A percentile compares a stretch with the other conserved stretches of the same genome.
phyloP scores from a whole-genome alignment of 495 filamentous ascomycete genomes.

The Chaetomium cochliodes region DNA sequence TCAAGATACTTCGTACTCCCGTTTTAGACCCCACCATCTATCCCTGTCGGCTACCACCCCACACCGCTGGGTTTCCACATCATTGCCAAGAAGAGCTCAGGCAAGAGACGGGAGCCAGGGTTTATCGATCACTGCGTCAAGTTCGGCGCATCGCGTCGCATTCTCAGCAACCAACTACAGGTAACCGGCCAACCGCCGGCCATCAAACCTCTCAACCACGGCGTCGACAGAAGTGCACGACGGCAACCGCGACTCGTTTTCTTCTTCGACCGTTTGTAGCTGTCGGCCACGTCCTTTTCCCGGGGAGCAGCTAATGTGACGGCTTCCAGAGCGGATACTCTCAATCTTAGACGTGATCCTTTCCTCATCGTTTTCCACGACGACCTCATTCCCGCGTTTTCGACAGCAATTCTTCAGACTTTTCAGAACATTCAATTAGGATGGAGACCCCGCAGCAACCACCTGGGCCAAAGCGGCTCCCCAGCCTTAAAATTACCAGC shows the following conservation, averaged over 20 bases:
- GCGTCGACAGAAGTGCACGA: background rate
- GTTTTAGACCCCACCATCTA: too few species aligned
- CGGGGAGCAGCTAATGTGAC: too few species aligned
- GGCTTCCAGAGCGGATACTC: too few species aligned
- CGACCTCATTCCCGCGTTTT: background rate
- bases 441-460: constrained; percentile 28
- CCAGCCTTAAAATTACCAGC: constrained; percentile 30
- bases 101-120: background rate
- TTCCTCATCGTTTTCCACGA: background rate
- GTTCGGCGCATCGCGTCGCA: background rate
- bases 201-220: background rate
- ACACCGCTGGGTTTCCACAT: background rate
- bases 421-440: background rate
- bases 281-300: too few species aligned
- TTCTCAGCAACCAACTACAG: background rate
- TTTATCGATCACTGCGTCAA: background rate
- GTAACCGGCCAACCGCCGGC: background rate
- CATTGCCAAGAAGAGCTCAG: background rate
- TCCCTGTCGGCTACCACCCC: too few species aligned
- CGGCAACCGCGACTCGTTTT: background rate
- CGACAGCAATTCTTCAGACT: background rate
- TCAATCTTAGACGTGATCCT: too few species aligned
- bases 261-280: too few species aligned
- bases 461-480: constrained; percentile 25
- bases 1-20: too few species aligned